phyloP scores from a whole-genome alignment of 2,329 filamentous ascomycete genomes.

The Diplodia corticola region DNA sequence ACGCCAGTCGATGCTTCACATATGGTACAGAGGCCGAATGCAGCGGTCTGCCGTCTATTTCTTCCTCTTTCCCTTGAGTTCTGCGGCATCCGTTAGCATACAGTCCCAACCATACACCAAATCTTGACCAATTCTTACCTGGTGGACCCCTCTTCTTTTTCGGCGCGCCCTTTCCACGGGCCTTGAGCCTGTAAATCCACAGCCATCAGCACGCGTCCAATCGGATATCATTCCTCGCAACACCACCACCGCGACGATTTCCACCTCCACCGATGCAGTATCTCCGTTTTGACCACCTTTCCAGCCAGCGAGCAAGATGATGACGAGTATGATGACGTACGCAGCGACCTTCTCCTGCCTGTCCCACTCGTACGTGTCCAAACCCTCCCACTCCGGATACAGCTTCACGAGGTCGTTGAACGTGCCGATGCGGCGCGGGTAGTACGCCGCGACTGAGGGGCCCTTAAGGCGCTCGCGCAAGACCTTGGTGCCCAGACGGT shows the following conservation, averaged over 20 bases:
- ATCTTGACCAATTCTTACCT: background rate
- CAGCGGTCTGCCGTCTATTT: conserved; percentile 3
- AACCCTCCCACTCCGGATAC: conserved; percentile 68
- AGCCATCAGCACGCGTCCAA: conserved; percentile 1
- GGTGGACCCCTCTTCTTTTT: conserved; percentile 55
- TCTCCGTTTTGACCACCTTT: background rate
- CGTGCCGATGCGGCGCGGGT: conserved; percentile 72
- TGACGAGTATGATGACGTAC: conserved; percentile 30
- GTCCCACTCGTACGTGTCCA: conserved; percentile 76
- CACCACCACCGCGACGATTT: background rate
- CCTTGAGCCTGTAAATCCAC: conserved; percentile 48
- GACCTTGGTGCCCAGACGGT: conserved; percentile 87
- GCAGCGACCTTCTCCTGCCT: conserved; percentile 69
- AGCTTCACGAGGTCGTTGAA: conserved; percentile 72
- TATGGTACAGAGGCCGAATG: background rate
- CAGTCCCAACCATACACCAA: too few species aligned
- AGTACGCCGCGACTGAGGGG: conserved; percentile 82
- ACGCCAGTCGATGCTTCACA: conserved; percentile 19
- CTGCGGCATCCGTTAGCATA: background rate
- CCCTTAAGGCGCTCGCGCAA: conserved; percentile 84
- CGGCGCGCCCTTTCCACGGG: conserved; percentile 72
- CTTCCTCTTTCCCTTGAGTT: conserved; percentile 16
- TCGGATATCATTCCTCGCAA: too few species aligned
- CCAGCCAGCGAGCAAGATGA: background rate
- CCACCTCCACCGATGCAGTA: background rate